Base-by-base conservation (phyloP, 2,329 filamentous ascomycete genomes). In the Microdochium nivale region DNA sequence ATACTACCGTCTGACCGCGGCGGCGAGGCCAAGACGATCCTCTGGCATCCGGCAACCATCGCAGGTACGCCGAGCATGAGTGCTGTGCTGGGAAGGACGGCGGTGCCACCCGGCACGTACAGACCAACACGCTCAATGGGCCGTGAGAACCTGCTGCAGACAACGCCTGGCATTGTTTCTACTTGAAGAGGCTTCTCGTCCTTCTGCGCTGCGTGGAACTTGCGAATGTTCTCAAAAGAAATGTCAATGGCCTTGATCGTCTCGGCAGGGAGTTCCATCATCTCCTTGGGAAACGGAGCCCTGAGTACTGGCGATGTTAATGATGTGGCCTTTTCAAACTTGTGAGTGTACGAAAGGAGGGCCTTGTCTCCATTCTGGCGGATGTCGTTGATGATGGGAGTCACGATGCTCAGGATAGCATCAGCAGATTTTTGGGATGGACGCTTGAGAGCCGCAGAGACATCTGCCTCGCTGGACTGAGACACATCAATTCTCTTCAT, bases 21-120 rank as follows among this genome's bases (percentile, higher is more conserved):
- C 27, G 94, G 94, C 0, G 91, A 95, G 21, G 94, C 94, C 33
- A 99, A 75, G 16, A 99, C 87, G 54, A 99, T 96, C 70, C 87
- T 95, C 72, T 91, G 83, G 78, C 94, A 99, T 24, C 94, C 94
- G 24, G 94, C 94, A 8, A 97, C 94, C 87, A 95, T 95, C 54
- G 94, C 94, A 8, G 94, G 94, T 3, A 99, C 94, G 65, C 94
- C 94, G 51, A 99, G 80, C 94, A 99, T 99, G 58, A 99, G 85
- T 2, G 94, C 94, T 8, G 94, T 97, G 52, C 90, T 96, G 13
- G 94, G 94, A 40, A 99, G 78, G n/a, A 99, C 94, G 1, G 94
- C 94, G 1, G 94, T 99, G 55, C 94, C 94, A 52, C 94, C 94
- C 7, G 94, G 94, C 16, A 99, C 87, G 69, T 99, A 99, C 5